Conservation (phyloP, 1,139 yeast genomes). For the Tardiomyces depauwii region DNA sequence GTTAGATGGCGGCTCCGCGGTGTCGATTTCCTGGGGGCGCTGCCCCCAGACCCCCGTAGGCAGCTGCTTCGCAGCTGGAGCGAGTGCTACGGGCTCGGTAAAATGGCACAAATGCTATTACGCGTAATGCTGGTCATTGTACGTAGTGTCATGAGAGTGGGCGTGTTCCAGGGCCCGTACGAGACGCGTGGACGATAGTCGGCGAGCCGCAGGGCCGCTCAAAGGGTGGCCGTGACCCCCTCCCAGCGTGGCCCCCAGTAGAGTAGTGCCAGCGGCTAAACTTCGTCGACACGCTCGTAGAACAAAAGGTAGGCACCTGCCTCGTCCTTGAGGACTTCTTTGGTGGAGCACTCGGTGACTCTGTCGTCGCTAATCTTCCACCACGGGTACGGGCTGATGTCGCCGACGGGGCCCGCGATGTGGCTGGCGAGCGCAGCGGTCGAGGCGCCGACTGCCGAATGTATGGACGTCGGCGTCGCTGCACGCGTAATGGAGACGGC, state of each 20-base stretch:
- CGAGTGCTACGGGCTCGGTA: too few relatives aligned
- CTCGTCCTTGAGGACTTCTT: conserved; percentile 55
- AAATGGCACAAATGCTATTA: too few relatives aligned
- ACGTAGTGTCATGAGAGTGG: neutral
- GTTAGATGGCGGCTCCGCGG: too few relatives aligned
- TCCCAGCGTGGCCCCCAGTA: too few relatives aligned
- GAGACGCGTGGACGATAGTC: too few relatives aligned
- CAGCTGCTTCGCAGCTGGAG: too few relatives aligned
- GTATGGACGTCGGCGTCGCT: conserved; percentile 1
- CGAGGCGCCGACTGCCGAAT: conserved; percentile 1
- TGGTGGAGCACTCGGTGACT: conserved; percentile 50
- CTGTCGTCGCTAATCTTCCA: conserved; percentile 82
- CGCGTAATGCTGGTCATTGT: neutral
- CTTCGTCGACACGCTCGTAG: conserved; percentile 37
- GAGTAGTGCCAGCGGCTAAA: too few relatives aligned
- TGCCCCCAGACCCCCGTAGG: too few relatives aligned
- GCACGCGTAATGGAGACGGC: neutral
- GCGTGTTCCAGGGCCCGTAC: too few relatives aligned
- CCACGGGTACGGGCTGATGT: conserved; percentile 24
- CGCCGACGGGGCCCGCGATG: neutral
- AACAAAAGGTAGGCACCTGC: conserved; percentile 74
- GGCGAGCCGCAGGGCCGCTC: too few relatives aligned
- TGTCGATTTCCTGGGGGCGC: too few relatives aligned
- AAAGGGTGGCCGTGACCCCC: too few relatives aligned
- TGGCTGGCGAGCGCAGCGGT: neutral